Percentiles rank a stretch among this genome's conserved stretches.
These are phyloP conservation scores for Aschersonia sp. DNA, from an alignment of 2,329 filamentous ascomycete genomes.

Conservation along the genomic window DNA sequence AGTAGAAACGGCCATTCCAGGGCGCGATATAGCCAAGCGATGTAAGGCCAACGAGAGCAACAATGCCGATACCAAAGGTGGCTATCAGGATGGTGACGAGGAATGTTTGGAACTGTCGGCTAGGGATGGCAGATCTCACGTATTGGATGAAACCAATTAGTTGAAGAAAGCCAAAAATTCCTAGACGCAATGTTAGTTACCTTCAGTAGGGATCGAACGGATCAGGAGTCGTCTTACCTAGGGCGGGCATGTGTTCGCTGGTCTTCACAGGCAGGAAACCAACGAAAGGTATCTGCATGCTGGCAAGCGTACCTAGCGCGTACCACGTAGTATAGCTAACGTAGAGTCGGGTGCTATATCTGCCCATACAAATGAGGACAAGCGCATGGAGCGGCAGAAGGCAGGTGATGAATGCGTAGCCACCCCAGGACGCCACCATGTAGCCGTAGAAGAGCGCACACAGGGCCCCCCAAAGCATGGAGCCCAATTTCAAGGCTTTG, in stretches of 20 bases:
- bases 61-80: conserved; percentile 59
- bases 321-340: conserved; percentile 99
- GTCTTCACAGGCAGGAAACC: conserved; percentile 93
- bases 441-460: conserved; percentile 97
- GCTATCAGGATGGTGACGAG: conserved; percentile 61
- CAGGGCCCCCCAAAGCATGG: conserved; percentile 89
- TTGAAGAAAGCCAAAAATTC: conserved; percentile 91
- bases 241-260: conserved; percentile 95
- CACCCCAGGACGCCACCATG: conserved; percentile 99
- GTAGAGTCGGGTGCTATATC: conserved; percentile 87
- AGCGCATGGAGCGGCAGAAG: conserved; percentile 88
- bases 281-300: conserved; percentile 99
- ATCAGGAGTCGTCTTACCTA: conserved; percentile 44
- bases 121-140: conserved; percentile 73
- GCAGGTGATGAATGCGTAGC: conserved; percentile 99
- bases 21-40: conserved; percentile 86
- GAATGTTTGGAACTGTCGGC: conserved; percentile 88
- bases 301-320: conserved; percentile 84
- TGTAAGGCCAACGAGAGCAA: conserved; percentile 72
- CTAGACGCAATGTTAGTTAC: conserved; percentile 25
- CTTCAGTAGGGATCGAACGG: conserved; percentile 6
- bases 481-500: conserved; percentile 92
- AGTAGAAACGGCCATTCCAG: conserved; percentile 98
- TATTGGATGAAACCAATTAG: conserved; percentile 87
- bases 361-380: conserved; percentile 89